Evolutionary conservation across 2,329 filamentous ascomycete genomes (phyloP).

Genomic region (Domatiomyces catenatus): DNA sequence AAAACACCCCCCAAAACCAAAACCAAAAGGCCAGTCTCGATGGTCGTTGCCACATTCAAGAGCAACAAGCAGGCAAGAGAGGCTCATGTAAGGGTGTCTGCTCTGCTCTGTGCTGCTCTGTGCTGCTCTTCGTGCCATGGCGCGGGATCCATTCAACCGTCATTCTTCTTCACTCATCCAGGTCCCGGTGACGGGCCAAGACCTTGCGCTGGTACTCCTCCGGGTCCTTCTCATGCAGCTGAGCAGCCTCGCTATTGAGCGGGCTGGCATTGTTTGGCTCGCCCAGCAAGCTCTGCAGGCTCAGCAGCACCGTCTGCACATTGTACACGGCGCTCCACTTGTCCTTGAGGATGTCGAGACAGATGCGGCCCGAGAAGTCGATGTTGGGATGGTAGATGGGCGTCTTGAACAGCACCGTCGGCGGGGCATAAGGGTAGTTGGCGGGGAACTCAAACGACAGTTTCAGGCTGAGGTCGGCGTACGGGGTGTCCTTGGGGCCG

Average conservation of each 20-base stretch:
- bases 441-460: constrained; percentile 77
- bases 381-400: constrained; percentile 99
- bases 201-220: constrained; percentile 70
- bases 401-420: constrained; percentile 90
- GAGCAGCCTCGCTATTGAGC: constrained; percentile 87
- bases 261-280: constrained; percentile 97
- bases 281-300: constrained; percentile 83
- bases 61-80: too few relatives aligned
- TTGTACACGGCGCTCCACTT: constrained; percentile 99
- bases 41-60: too few relatives aligned
- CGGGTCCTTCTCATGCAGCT: constrained; percentile 82
- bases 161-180: constrained; percentile 34
- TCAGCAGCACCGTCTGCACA: constrained; percentile 81
- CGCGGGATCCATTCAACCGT: too few relatives aligned
- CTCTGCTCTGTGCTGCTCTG: too few relatives aligned
- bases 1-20: too few relatives aligned
- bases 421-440: constrained; percentile 85
- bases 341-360: constrained; percentile 94
- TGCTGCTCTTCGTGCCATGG: neutral
- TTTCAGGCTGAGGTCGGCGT: constrained; percentile 77
- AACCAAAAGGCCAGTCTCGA: too few relatives aligned
- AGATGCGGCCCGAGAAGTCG: constrained; percentile 93
- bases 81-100: too few relatives aligned
- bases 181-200: constrained; percentile 46
- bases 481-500: constrained; percentile 81